Evolutionary conservation across 495 filamentous ascomycete genomes (phyloP).

Genomic region (Aspergillus kassunensis): DNA sequence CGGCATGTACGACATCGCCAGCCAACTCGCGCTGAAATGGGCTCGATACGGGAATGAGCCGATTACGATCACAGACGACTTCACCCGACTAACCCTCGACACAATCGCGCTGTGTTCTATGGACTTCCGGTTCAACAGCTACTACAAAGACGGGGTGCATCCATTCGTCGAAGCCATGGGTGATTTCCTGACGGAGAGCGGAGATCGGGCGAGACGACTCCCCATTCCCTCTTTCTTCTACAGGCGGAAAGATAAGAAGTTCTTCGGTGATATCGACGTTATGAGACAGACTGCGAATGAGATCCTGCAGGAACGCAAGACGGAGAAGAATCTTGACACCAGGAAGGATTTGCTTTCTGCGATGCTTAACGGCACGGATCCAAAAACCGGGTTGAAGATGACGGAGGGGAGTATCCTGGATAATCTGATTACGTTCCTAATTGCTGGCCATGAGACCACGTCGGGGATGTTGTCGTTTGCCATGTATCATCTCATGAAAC

Average conservation of each 20-base stretch:
- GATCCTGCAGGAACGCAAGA: slow-evolving; percentile 55
- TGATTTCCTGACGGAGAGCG: slow-evolving; percentile 53
- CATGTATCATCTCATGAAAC: slow-evolving; percentile 59
- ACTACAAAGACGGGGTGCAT: slow-evolving; percentile 62
- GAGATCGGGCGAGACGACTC: slow-evolving; percentile 46
- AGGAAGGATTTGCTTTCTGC: slow-evolving; percentile 68
- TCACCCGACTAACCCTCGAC: slow-evolving; percentile 71
- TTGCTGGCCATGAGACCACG: slow-evolving; percentile 67
- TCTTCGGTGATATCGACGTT: slow-evolving; percentile 52
- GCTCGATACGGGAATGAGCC: slow-evolving; percentile 56
- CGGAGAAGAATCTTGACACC: slow-evolving; percentile 48
- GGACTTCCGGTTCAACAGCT: slow-evolving; percentile 72
- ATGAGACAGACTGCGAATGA: slow-evolving; percentile 53
- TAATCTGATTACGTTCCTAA: slow-evolving; percentile 13
- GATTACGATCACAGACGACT: slow-evolving; percentile 66
- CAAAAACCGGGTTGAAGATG: slow-evolving; percentile 61
- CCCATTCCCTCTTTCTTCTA: slow-evolving; percentile 47
- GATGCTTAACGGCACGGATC: slow-evolving; percentile 64
- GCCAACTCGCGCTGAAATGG: slow-evolving; percentile 72
- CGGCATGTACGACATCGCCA: slow-evolving; percentile 68
- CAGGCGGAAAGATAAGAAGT: slow-evolving; percentile 52
- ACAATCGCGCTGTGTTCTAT: slow-evolving; percentile 70
- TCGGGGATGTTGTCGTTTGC: slow-evolving; percentile 52
- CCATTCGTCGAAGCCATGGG: slow-evolving; percentile 66
- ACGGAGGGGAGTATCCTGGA: slow-evolving; percentile 55